Evolutionary conservation across 768 basidiomycete species (phyloP), one percentile per base, ranked within the genome.

Genomic region (Cubamyces sp.): DNA sequence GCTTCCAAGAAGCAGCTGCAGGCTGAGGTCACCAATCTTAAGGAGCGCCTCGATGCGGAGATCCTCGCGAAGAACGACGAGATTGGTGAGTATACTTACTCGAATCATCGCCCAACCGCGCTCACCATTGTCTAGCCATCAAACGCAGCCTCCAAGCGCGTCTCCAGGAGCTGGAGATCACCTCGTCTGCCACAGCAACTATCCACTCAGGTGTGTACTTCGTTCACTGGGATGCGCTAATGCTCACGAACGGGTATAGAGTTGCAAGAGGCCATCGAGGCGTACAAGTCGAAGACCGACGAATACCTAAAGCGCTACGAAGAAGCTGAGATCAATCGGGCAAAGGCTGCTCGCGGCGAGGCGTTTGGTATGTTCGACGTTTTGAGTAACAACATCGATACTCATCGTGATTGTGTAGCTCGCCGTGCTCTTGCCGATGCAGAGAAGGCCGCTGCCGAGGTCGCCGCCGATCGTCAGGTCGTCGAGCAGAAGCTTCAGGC

Each of bases 251-350:
- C 30, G n/a, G 34, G 6, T 58, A 34, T 66, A 85, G 90, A 91
- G 66, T 68, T 91, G 19, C 84, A 84, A 57, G 82, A 84, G 45
- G 84, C 83, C 1, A 77, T 90, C 21, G 83, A 88, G 64, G 78
- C 84, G 18, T 86, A 88, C 74, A 86, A 88, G 69, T 75, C 81
- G 30, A 90, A 91, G 68, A 81, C 84, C 37, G 79, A 82, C 51
- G 75, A 79, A 0, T 84, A 85, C 59, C 81, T 85, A 30, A 80
- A 81, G 47, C 82, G 83, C 11, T 79, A 90, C 21, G 87, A 92
- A 70, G 83, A 83, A 14, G 81, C 86, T 0, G 90, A 92, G 68
- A 84, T 90, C 53, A 85, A 84, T 7, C 79, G 83, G 48, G 87
- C 83, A 6, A 90, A 86, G 66, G 81, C 83, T 15, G 82, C 84